Conservation (phyloP, 768 basidiomycete species). For the Leccinum subtestaceum region DNA sequence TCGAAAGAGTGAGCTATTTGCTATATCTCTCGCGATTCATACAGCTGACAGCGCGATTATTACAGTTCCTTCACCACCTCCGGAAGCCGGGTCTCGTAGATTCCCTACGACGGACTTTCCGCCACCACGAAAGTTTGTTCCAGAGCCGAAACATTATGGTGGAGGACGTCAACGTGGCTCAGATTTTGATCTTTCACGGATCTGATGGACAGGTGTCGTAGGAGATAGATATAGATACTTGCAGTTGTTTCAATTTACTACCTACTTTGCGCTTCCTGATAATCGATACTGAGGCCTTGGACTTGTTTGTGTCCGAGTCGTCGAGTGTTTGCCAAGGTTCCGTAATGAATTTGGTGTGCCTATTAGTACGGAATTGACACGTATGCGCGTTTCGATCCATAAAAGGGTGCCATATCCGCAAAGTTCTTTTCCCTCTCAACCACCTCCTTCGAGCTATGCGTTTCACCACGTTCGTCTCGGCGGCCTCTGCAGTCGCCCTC, state of each 20-base stretch:
- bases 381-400: slow-evolving; percentile 27
- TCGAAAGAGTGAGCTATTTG: slow-evolving; percentile 46
- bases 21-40: not conserved
- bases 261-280: not conserved
- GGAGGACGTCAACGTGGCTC: slow-evolving; percentile 70
- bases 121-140: slow-evolving; percentile 63
- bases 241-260: not conserved
- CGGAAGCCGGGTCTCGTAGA: slow-evolving; percentile 62
- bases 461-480: slow-evolving; percentile 47
- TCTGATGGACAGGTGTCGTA: slow-evolving; percentile 21
- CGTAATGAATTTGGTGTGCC: not conserved
- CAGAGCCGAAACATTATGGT: slow-evolving; percentile 51
- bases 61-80: slow-evolving; percentile 54
- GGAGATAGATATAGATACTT: not conserved
- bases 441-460: slow-evolving; percentile 53
- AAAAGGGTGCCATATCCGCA: slow-evolving; percentile 13
- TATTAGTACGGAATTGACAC: slow-evolving; percentile 22
- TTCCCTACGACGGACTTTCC: slow-evolving; percentile 82
- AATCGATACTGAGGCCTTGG: not conserved
- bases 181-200: slow-evolving; percentile 54
- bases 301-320: no score
- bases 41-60: slow-evolving; percentile 15
- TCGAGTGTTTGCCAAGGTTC: no score
- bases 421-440: slow-evolving; percentile 5
- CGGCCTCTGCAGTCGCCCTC: slow-evolving; percentile 53